phyloP scores from a whole-genome alignment of 2,329 filamentous ascomycete species.

The Cladosporium sp. region DNA sequence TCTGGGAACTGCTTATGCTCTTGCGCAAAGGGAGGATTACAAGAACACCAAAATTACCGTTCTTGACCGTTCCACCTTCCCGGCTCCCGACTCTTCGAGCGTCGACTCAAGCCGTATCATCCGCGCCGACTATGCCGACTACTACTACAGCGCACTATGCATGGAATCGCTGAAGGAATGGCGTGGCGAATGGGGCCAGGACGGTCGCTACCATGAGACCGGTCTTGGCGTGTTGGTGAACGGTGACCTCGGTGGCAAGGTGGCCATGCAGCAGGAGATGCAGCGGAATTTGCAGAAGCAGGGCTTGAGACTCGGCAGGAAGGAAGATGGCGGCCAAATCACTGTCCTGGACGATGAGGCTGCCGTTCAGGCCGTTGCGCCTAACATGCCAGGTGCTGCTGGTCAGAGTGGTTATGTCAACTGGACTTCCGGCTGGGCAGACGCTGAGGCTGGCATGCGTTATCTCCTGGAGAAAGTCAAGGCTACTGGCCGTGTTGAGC shows the following conservation, averaged over 20 bases:
- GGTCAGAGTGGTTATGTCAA: constrained; percentile 72
- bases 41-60: constrained; percentile 52
- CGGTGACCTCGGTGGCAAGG: constrained; percentile 35
- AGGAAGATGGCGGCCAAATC: constrained; percentile 30
- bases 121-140: constrained; percentile 75
- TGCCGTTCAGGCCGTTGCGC: constrained; percentile 39
- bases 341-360: constrained; percentile 35
- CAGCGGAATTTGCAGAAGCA: constrained; percentile 57
- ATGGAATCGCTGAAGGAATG: constrained; percentile 65
- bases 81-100: constrained; percentile 48
- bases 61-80: constrained; percentile 55
- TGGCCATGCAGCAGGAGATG: constrained; percentile 48
- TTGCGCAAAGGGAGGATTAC: constrained; percentile 57
- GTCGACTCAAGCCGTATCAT: constrained; percentile 60
- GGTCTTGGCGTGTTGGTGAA: constrained; percentile 64
- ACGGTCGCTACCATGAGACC: constrained; percentile 65
- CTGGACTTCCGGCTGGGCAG: constrained; percentile 70
- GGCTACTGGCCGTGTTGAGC: constrained; percentile 50
- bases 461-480: constrained; percentile 54
- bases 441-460: constrained; percentile 67
- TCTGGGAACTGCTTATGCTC: constrained; percentile 64
- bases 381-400: constrained; percentile 37
- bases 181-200: constrained; percentile 59
- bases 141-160: constrained; percentile 71
- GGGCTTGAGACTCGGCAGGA: constrained; percentile 38